A percentile compares a stretch with the other conserved stretches of the same genome.
These are phyloP conservation scores for Penicillium sumatraense DNA, from an alignment of 2,329 filamentous ascomycete genomes.

Conservation along the genomic window DNA sequence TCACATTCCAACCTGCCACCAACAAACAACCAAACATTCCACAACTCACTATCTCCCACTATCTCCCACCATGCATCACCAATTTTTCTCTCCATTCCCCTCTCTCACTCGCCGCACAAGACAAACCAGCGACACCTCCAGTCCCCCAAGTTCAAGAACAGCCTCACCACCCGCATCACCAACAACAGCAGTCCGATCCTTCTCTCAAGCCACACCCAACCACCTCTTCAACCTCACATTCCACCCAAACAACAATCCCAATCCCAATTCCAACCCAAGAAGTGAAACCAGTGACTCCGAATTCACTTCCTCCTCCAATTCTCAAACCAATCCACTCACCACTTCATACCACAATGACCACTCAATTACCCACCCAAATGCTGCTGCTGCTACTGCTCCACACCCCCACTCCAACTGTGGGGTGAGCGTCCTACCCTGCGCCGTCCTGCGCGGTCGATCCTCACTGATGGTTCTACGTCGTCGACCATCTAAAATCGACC, in stretches of 20 bases:
- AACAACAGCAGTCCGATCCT: constrained; percentile 14
- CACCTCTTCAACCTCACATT: constrained; percentile 27
- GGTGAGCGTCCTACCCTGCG: constrained; percentile 32
- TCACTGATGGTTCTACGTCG: constrained; percentile 42
- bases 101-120: constrained; percentile 19
- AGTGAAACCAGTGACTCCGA: too few relatives aligned
- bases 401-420: not conserved
- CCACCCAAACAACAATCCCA: constrained; percentile 23
- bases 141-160: constrained; percentile 30
- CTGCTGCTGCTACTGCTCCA: not conserved
- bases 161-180: constrained; percentile 32
- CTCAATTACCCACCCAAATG: too few relatives aligned
- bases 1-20: too few relatives aligned
- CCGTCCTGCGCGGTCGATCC: constrained; percentile 34
- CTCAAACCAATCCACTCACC: too few relatives aligned
- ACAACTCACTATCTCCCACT: constrained; percentile 5
- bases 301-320: too few relatives aligned
- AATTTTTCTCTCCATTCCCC: constrained; percentile 37
- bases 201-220: constrained; percentile 15
- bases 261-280: constrained; percentile 31
- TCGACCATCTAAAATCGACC: constrained; percentile 49
- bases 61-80: constrained; percentile 30
- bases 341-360: too few relatives aligned
- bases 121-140: constrained; percentile 22
- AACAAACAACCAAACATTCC: constrained; percentile 24